Evolutionary conservation across 1,284 basidiomycete species (phyloP).

Genomic region (Schizophyllum amplum): DNA sequence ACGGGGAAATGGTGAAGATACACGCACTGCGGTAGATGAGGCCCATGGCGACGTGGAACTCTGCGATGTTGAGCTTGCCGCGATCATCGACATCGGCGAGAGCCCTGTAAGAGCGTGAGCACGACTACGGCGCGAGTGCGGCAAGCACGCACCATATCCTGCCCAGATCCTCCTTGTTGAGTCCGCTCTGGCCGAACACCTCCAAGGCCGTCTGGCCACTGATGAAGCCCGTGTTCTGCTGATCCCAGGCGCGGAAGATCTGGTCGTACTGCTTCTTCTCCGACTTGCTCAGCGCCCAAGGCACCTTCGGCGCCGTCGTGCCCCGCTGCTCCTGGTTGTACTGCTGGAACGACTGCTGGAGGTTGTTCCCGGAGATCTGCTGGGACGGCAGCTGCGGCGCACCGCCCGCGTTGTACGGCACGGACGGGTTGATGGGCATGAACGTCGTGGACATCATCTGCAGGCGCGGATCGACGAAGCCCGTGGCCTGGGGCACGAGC

Average conservation of each 20-base stretch:
- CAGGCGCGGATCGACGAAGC: slow-evolving; percentile 77
- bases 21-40: slow-evolving; percentile 89
- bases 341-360: slow-evolving; percentile 76
- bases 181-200: slow-evolving; percentile 92
- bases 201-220: slow-evolving; percentile 81
- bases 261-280: slow-evolving; percentile 98
- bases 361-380: slow-evolving; percentile 40
- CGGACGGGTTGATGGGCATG: slow-evolving; percentile 66
- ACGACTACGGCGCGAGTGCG: neutral
- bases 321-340: slow-evolving; percentile 71
- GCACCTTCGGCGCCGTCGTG: slow-evolving; percentile 65
- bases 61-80: slow-evolving; percentile 89
- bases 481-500: slow-evolving; percentile 74
- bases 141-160: slow-evolving; percentile 74
- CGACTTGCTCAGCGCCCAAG: slow-evolving; percentile 83
- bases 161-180: slow-evolving; percentile 86
- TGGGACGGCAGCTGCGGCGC: slow-evolving; percentile 66
- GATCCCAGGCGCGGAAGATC: slow-evolving; percentile 96
- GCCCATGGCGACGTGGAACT: slow-evolving; percentile 99
- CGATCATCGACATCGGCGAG: slow-evolving; percentile 87
- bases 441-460: slow-evolving; percentile 83
- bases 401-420: slow-evolving; percentile 54
- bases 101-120: slow-evolving; percentile 46
- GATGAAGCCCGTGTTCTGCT: slow-evolving; percentile 80
- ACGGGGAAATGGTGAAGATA: no score